Conservation (phyloP, 1,139 yeast species). For the Arxiozyma heterogenica region DNA sequence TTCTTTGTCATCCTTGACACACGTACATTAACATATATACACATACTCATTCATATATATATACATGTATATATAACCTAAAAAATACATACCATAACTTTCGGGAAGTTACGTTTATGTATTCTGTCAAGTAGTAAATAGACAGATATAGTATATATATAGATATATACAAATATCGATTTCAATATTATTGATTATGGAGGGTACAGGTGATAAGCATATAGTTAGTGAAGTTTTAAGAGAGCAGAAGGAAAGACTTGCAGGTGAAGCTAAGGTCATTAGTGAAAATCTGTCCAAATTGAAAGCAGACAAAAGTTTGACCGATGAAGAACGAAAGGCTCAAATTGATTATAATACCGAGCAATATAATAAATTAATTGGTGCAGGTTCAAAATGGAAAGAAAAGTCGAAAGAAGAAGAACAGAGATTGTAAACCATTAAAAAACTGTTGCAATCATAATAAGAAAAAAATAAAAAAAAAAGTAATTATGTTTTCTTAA, state of each 20-base stretch:
- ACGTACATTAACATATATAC: no score
- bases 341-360: slow-evolving; percentile 8
- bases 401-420: slow-evolving; percentile 1
- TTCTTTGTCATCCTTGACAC: no score
- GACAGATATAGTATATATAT: background rate
- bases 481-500: no score
- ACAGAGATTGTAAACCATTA: background rate
- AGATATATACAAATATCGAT: background rate
- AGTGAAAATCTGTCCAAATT: slow-evolving; percentile 15
- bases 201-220: background rate
- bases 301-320: slow-evolving; percentile 8
- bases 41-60: no score
- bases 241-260: slow-evolving; percentile 17
- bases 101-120: no score
- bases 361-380: slow-evolving; percentile 10
- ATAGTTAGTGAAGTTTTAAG: slow-evolving; percentile 14
- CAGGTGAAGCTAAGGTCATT: slow-evolving; percentile 15
- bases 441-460: no score
- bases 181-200: background rate
- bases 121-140: no score
- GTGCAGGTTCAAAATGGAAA: slow-evolving; percentile 11
- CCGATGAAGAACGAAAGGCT: slow-evolving; percentile 7
- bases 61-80: no score
- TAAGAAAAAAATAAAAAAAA: no score
- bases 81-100: no score